A percentile compares a stretch with the other conserved stretches of the same genome.
These are phyloP conservation scores for Colletotrichum siamense DNA, from an alignment of 2,329 filamentous ascomycete species.

Conservation along the genomic window DNA sequence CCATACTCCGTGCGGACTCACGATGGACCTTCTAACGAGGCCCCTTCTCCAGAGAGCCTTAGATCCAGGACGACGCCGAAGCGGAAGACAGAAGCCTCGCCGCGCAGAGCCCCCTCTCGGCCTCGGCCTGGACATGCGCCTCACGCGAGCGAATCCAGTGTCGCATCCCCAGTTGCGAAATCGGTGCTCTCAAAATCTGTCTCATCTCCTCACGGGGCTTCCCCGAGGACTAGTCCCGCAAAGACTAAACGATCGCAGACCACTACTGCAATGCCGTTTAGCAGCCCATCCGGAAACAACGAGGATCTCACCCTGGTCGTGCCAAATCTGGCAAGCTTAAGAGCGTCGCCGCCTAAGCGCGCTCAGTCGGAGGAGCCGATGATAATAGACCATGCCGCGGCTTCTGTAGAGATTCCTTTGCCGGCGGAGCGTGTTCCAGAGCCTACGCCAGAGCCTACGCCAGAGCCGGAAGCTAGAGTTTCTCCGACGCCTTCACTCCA, in stretches of 20 bases:
- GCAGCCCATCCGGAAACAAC: slow-evolving; percentile 52
- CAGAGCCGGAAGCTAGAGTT: slow-evolving; percentile 18
- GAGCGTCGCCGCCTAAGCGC: slow-evolving; percentile 26
- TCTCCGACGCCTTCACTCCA: slow-evolving; percentile 27
- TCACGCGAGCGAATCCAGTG: slow-evolving; percentile 56
- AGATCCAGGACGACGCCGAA: slow-evolving; percentile 57
- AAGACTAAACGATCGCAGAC: slow-evolving; percentile 39
- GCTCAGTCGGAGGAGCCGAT: slow-evolving; percentile 5
- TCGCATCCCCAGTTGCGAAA: slow-evolving; percentile 48
- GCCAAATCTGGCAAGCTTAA: slow-evolving; percentile 48
- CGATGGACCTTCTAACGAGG: slow-evolving; percentile 44
- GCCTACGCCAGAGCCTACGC: not conserved
- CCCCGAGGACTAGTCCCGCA: slow-evolving; percentile 47
- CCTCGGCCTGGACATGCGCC: slow-evolving; percentile 52
- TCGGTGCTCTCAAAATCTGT: slow-evolving; percentile 12
- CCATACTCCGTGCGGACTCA: slow-evolving; percentile 69
- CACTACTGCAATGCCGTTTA: slow-evolving; percentile 32
- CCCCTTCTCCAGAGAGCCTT: slow-evolving; percentile 51
- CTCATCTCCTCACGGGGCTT: slow-evolving; percentile 28
- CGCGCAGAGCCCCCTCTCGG: slow-evolving; percentile 54
- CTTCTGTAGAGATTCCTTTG: slow-evolving; percentile 6
- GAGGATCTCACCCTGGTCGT: slow-evolving; percentile 61
- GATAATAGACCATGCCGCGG: slow-evolving; percentile 3
- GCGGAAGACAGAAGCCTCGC: slow-evolving; percentile 54
- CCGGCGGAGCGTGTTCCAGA: not conserved